These are phyloP conservation scores for Quercus suber DNA, from an alignment of 306 rosid genomes.

Conservation along the genomic window DNA sequence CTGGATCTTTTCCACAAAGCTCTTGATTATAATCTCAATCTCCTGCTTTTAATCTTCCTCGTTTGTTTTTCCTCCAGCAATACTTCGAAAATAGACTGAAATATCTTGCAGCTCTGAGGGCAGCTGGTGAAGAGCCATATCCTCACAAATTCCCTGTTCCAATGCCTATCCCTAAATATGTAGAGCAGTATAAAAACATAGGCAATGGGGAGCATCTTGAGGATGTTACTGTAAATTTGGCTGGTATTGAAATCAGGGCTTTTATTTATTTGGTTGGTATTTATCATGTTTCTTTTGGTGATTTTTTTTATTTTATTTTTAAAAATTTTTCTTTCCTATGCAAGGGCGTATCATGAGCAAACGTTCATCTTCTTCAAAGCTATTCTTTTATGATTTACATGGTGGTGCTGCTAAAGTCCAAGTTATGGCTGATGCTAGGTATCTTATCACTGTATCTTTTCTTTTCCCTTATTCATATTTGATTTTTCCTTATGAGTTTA, in stretches of 20 bases:
- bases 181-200: constrained; percentile 43
- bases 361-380: constrained; percentile 68
- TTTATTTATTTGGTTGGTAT: neutral
- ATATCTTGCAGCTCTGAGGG: constrained; percentile 52
- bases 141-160: constrained; percentile 81
- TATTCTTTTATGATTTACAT: constrained; percentile 73
- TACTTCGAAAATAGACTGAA: constrained; percentile 78
- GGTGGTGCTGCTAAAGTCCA: constrained; percentile 69
- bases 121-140: constrained; percentile 59
- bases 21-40: neutral
- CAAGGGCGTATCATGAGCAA: too few relatives aligned
- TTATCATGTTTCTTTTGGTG: too few relatives aligned
- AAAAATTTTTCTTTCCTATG: too few relatives aligned
- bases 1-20: neutral
- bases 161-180: constrained; percentile 30
- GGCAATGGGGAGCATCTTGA: constrained; percentile 72
- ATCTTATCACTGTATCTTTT: neutral
- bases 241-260: constrained; percentile 44
- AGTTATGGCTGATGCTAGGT: constrained; percentile 92
- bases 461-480: neutral
- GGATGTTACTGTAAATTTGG: constrained; percentile 56
- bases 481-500: neutral
- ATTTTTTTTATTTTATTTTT: too few relatives aligned
- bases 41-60: neutral
- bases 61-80: constrained; percentile 55